Base-by-base conservation (phyloP, 164 flowering plant species). In the Hamamelis virginiana region DNA sequence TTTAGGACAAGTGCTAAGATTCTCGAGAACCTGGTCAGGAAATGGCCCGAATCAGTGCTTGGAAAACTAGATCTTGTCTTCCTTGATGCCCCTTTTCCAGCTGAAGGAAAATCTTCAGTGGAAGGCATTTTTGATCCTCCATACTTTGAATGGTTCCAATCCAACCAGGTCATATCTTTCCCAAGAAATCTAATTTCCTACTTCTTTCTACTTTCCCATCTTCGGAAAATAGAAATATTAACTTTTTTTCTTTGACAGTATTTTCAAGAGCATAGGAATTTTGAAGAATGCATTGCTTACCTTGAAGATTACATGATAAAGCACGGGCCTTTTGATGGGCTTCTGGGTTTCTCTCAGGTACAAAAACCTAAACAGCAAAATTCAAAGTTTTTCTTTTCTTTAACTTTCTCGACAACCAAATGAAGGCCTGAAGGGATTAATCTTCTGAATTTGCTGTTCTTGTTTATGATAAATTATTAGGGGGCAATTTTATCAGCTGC, bases 91-190 rank as follows among this genome's bases (percentile, higher is more conserved):
- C 90, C 83, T 3, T 86, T 74, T 60, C 84, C 84, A 3, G 74
- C 80, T 27, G 33, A 21, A 16, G 87, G 84, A 13, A 73, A 74
- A 22, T 81, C 87, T 5, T 81, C 69, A 0, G 81, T 83, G 8
- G 75, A 85, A 60, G 84, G 77, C 62, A 65, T 78, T 26, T 82
- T 66, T 64, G 87, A 85, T 62, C 89, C 89, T 75, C 89, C 89
- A 4, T 83, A 78, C 66, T 83, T 45, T 33, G 87, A 85, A 66
- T 85, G 89, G 89, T 83, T 75, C 75, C 84, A 78, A 38, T 25
- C 66, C 59, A 74, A 77, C 53, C 26, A 82, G 81, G 85, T 84
- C 11, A 2, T 2, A 33, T 33, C 41, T 58, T 58, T 5, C 53
- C 8, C 22, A 2, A 8, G n/a, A 16, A 18, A 8, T 46, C 28